Base-by-base conservation (phyloP, 2,329 filamentous ascomycete species). In the Botryotinia narcissicola region DNA sequence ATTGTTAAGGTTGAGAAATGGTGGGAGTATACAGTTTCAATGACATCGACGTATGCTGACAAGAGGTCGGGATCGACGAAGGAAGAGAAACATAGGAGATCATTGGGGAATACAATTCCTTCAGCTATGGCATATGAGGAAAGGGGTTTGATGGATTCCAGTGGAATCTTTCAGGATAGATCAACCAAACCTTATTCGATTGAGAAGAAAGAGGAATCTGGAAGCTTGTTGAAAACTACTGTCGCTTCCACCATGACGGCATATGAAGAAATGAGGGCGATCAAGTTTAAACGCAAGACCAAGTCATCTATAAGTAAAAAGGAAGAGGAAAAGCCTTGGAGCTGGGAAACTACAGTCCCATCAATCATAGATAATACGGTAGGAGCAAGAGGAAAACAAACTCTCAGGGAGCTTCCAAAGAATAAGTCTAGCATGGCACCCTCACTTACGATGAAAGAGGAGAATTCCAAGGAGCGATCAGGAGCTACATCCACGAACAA, bases 11-110 rank as follows among this genome's bases (percentile, higher is more conserved):
- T 68, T 37, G 66, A 57, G 25, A 57, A n/a, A 25, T 68, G 66
- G 66, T 68, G 66, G 66, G 66, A 68, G 66, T 68, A 57, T 57
- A 68, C 18, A 10, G 66, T 68, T 32, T n/a, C 18, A 14, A n/a
- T 35, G n/a, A 22, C n/a, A 9, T 12, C 48, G n/a, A 29, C n/a
- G 5, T 12, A 10, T 32, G 3, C 16, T 12, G 3, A 42, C 29
- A 25, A 32, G 18, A 25, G 18, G 4, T 32, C 22, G 25, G 4
- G 18, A n/a, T 3, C 3, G 37, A 42, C 9, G n/a, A 16, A 9
- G 29, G 48, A 42, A 32, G 25, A 22, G 14, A 9, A 32, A 25
- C 4, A 8, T 10, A 3, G 18, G 3, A 3, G 16, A 20, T 16
- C 5, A 4, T 18, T 18, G 18, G 5, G 20, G 3, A 40, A 37